A percentile compares a stretch with the other conserved stretches of the same genome.
Evolutionary conservation across 2,329 filamentous ascomycete species (phyloP).

Genomic region (Microsporum ferrugineum): DNA sequence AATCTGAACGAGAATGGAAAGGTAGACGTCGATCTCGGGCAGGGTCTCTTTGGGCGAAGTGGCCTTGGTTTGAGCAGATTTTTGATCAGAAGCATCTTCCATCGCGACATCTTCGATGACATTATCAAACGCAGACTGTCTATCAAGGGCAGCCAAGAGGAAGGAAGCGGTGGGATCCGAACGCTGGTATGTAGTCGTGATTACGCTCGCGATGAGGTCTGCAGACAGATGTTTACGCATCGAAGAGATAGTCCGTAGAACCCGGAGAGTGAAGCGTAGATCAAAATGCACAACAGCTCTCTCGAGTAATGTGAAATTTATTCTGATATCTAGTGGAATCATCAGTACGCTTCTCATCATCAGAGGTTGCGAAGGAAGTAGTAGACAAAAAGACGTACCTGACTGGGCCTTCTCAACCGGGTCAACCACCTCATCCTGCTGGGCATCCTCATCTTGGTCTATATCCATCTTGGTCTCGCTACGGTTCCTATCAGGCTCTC

Average conservation of each 20-base stretch:
- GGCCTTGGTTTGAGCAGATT: slow-evolving; percentile 25
- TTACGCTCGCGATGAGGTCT: slow-evolving; percentile 68
- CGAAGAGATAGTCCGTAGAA: slow-evolving; percentile 87
- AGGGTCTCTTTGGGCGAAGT: slow-evolving; percentile 59
- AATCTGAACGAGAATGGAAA: slow-evolving; percentile 77
- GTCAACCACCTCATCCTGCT: slow-evolving; percentile 33
- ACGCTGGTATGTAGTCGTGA: slow-evolving; percentile 65
- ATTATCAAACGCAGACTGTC: slow-evolving; percentile 53
- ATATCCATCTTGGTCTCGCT: slow-evolving; percentile 63
- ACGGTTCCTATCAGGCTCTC: slow-evolving; percentile 50
- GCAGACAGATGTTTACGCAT: slow-evolving; percentile 82
- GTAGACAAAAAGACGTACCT: slow-evolving; percentile 24
- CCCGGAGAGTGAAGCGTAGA: slow-evolving; percentile 84
- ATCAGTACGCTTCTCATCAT: not conserved
- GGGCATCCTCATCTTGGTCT: slow-evolving; percentile 31
- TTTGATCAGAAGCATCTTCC: slow-evolving; percentile 51
- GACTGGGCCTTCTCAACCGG: slow-evolving; percentile 41
- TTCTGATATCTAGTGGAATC: slow-evolving; percentile 65
- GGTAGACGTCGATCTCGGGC: slow-evolving; percentile 79
- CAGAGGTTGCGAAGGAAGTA: not conserved
- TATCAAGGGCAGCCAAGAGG: slow-evolving; percentile 58
- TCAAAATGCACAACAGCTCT: slow-evolving; percentile 89
- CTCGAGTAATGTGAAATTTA: slow-evolving; percentile 83
- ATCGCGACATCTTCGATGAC: slow-evolving; percentile 52
- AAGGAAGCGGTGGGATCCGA: slow-evolving; percentile 57